Percentiles rank a stretch among this genome's conserved stretches.
Conservation (phyloP, 1,284 basidiomycete genomes). For the Ustilago crameri region DNA sequence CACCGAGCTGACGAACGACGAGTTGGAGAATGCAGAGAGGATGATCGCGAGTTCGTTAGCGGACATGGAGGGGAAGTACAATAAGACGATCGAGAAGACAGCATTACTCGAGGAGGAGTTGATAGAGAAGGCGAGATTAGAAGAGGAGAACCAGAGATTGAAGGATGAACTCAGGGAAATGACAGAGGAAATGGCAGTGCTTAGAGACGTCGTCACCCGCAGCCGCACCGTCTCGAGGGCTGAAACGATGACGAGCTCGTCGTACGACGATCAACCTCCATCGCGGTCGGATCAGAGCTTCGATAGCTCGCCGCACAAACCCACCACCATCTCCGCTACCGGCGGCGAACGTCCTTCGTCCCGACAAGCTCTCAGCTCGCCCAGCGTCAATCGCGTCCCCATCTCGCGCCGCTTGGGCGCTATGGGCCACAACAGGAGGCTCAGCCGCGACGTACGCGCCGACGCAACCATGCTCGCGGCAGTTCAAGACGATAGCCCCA, state of each 20-base stretch:
- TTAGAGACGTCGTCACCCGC: conserved; percentile 73
- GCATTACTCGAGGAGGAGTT: conserved; percentile 96
- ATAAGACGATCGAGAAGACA: conserved; percentile 92
- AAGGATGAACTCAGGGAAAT: conserved; percentile 93
- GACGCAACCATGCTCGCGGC: conserved; percentile 32
- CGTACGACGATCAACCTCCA: conserved; percentile 25
- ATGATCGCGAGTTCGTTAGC: conserved; percentile 89
- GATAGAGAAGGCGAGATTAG: conserved; percentile 86
- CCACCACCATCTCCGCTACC: too few relatives aligned
- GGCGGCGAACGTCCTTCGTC: conserved; percentile 31
- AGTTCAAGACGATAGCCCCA: conserved; percentile 43
- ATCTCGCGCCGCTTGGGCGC: conserved; percentile 36
- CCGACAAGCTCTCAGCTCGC: conserved; percentile 33
- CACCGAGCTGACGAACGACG: conserved; percentile 67
- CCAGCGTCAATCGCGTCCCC: conserved; percentile 33
- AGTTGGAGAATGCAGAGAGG: conserved; percentile 67
- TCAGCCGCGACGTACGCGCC: conserved; percentile 42
- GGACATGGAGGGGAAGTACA: conserved; percentile 90
- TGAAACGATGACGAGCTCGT: conserved; percentile 30
- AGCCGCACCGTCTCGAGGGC: conserved; percentile 21
- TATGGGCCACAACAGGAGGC: conserved; percentile 41
- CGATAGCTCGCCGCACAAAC: conserved; percentile 39
- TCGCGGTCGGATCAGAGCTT: conserved; percentile 30
- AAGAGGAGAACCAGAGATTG: conserved; percentile 90
- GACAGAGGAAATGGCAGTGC: conserved; percentile 83